Evolutionary conservation across 768 basidiomycete genomes (phyloP).

Genomic region (Tricholoma sp.): DNA sequence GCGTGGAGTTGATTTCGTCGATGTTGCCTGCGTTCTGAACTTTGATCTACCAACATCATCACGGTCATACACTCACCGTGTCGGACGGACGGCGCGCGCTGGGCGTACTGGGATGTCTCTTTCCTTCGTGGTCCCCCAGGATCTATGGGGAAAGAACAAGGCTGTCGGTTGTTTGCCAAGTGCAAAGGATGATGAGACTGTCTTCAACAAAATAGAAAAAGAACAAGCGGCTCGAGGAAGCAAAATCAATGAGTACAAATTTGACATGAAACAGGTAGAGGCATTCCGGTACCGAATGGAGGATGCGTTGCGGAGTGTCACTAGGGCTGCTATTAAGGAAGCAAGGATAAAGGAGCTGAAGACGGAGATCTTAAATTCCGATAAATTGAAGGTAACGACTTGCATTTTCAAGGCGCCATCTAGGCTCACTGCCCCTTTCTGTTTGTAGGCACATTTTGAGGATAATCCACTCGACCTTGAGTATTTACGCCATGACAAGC

Average conservation of each 20-base stretch:
- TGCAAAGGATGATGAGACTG: slow-evolving; percentile 68
- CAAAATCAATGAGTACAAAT: slow-evolving; percentile 82
- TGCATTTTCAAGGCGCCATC: not conserved
- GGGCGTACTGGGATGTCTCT: slow-evolving; percentile 90
- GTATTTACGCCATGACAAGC: slow-evolving; percentile 90
- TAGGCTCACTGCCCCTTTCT: not conserved
- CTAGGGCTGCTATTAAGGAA: slow-evolving; percentile 79
- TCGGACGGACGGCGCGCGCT: slow-evolving; percentile 94
- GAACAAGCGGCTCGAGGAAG: slow-evolving; percentile 60
- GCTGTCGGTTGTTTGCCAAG: slow-evolving; percentile 64
- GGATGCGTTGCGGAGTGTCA: slow-evolving; percentile 87
- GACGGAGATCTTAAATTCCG: slow-evolving; percentile 88
- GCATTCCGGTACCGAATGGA: slow-evolving; percentile 98
- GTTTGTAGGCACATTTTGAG: slow-evolving; percentile 86
- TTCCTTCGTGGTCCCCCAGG: slow-evolving; percentile 75
- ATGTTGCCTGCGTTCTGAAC: slow-evolving; percentile 96
- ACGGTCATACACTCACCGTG: slow-evolving; percentile 89
- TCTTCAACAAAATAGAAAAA: slow-evolving; percentile 72
- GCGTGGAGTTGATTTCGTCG: slow-evolving; percentile 94
- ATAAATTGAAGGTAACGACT: slow-evolving; percentile 80
- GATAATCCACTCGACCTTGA: slow-evolving; percentile 94
- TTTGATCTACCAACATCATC: slow-evolving; percentile 92
- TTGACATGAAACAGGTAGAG: slow-evolving; percentile 94
- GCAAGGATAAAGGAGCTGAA: slow-evolving; percentile 93
- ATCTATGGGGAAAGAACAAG: slow-evolving; percentile 70